Conservation (phyloP, 768 basidiomycete genomes). For the Tulasnella sp. region DNA sequence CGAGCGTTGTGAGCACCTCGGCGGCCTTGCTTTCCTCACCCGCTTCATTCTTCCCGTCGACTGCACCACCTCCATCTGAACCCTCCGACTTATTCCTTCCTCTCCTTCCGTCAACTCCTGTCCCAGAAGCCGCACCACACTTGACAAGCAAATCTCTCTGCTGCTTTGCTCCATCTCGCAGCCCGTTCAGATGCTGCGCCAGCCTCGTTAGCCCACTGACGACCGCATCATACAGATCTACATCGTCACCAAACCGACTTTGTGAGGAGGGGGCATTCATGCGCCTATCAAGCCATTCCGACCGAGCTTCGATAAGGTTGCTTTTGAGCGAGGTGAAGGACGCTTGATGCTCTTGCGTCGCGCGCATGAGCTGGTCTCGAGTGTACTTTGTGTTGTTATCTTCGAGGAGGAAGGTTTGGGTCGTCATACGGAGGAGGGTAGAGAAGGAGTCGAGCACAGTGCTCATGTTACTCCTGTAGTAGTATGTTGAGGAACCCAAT, state of each 20-base stretch:
- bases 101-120: slow-evolving; percentile 31
- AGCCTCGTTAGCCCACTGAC: slow-evolving; percentile 79
- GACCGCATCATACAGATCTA: slow-evolving; percentile 70
- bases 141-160: slow-evolving; percentile 47
- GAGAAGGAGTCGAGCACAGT: slow-evolving; percentile 80
- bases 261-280: slow-evolving; percentile 21
- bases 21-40: slow-evolving; percentile 41
- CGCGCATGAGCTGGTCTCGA: slow-evolving; percentile 57
- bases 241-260: slow-evolving; percentile 27
- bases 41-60: too few relatives aligned
- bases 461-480: slow-evolving; percentile 50
- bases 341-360: slow-evolving; percentile 74
- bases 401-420: slow-evolving; percentile 68
- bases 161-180: slow-evolving; percentile 70
- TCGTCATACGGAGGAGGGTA: slow-evolving; percentile 72
- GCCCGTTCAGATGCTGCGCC: slow-evolving; percentile 86
- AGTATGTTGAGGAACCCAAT: too few relatives aligned
- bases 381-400: slow-evolving; percentile 51
- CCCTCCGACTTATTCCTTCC: slow-evolving; percentile 28
- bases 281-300: slow-evolving; percentile 51
- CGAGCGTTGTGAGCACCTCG: slow-evolving; percentile 62
- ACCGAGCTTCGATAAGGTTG: slow-evolving; percentile 74
- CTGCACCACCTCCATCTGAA: neutral
- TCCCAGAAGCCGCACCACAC: too few relatives aligned
- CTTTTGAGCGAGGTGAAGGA: slow-evolving; percentile 86